These are phyloP conservation scores for Aspergillus bertholletiae DNA, from an alignment of 495 filamentous ascomycete genomes.

Conservation along the genomic window DNA sequence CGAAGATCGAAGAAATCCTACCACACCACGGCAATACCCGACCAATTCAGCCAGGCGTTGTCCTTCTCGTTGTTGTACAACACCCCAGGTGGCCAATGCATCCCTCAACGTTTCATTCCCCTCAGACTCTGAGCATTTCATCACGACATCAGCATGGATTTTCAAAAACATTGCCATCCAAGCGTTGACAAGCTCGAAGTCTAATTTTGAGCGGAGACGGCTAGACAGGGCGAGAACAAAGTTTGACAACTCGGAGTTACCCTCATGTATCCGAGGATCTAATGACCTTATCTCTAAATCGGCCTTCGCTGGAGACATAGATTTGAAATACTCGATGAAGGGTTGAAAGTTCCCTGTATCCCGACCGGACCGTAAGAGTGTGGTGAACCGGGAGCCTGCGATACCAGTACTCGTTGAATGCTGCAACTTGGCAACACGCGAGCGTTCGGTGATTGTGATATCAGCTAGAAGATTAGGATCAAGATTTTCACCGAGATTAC, in stretches of 20 bases:
- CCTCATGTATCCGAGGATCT: constrained; percentile 39
- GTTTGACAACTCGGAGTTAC: constrained; percentile 53
- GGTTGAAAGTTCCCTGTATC: constrained; percentile 43
- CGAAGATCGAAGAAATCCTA: constrained; percentile 77
- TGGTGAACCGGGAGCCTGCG: constrained; percentile 50
- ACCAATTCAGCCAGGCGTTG: constrained; percentile 70
- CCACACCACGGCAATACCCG: constrained; percentile 82
- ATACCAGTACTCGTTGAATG: constrained; percentile 20
- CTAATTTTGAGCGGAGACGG: constrained; percentile 59
- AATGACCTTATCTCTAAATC: constrained; percentile 88
- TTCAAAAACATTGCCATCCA: constrained; percentile 94
- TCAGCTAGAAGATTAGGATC: constrained; percentile 35
- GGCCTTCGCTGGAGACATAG: constrained; percentile 72
- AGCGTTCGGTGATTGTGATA: constrained; percentile 28
- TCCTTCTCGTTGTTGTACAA: constrained; percentile 62
- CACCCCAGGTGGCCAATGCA: constrained; percentile 61
- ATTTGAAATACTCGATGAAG: constrained; percentile 73
- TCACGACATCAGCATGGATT: constrained; percentile 63
- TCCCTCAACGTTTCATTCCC: constrained; percentile 40
- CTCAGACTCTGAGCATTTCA: constrained; percentile 41
- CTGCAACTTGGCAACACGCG: constrained; percentile 50
- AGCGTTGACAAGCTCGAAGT: constrained; percentile 91
- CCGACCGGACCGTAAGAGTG: constrained; percentile 43
- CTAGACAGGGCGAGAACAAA: constrained; percentile 76
- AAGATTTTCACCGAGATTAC: constrained; percentile 22